These are phyloP conservation scores for Mycena metata DNA, from an alignment of 768 basidiomycete species.

Conservation along the genomic window DNA sequence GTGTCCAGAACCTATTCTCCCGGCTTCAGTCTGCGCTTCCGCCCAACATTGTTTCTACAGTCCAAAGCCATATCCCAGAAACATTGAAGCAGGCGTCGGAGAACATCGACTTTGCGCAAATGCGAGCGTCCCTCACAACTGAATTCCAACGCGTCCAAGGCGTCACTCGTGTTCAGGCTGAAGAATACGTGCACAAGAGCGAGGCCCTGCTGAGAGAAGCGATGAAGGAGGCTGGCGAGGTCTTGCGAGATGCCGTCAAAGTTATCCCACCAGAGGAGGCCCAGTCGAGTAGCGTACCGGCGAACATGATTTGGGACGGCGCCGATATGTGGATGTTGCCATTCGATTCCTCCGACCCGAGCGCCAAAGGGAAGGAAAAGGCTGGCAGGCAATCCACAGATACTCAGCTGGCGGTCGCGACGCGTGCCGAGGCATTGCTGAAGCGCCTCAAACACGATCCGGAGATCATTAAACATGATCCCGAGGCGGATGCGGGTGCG, in stretches of 20 bases:
- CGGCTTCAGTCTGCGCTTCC: conserved; percentile 83
- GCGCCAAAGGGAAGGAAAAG: conserved; percentile 53
- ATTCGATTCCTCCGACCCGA: conserved; percentile 49
- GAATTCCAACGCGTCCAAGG: conserved; percentile 85
- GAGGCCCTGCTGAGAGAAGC: conserved; percentile 75
- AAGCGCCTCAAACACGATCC: conserved; percentile 81
- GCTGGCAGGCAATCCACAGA: conserved; percentile 46
- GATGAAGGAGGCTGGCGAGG: conserved; percentile 85
- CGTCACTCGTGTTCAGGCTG: conserved; percentile 80
- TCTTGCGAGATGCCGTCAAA: conserved; percentile 90
- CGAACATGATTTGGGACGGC: conserved; percentile 79
- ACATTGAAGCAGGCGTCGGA: conserved; percentile 72
- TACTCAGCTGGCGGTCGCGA: conserved; percentile 70
- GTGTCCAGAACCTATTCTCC: conserved; percentile 67
- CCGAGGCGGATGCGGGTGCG: conserved; percentile 70
- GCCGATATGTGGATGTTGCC: conserved; percentile 89
- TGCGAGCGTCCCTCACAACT: conserved; percentile 71
- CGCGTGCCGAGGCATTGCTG: conserved; percentile 83
- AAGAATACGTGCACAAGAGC: conserved; percentile 87
- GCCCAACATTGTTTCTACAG: conserved; percentile 76
- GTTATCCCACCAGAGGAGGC: conserved; percentile 86
- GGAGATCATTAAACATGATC: conserved; percentile 81
- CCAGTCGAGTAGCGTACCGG: conserved; percentile 36
- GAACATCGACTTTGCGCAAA: conserved; percentile 76
- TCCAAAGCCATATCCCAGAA: conserved; percentile 78